These are phyloP conservation scores for Fusarium pseudonygamai DNA, from an alignment of 2,329 filamentous ascomycete species.

Conservation along the genomic window DNA sequence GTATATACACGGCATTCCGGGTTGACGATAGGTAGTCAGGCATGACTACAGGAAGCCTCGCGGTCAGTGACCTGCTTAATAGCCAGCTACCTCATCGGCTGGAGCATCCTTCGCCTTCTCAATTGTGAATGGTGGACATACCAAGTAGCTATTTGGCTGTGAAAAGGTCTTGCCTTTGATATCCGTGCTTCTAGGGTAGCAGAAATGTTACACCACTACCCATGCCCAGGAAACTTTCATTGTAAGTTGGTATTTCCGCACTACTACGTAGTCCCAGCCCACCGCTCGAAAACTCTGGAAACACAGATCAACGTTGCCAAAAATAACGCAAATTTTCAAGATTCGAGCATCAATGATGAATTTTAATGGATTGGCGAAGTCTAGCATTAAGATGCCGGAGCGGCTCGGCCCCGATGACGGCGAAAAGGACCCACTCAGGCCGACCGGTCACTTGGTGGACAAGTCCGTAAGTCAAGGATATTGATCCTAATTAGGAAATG, in stretches of 20 bases:
- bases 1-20: background rate
- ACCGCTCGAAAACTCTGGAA: background rate
- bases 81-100: background rate
- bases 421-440: slow-evolving; percentile 19
- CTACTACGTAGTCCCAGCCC: background rate
- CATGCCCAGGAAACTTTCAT: background rate
- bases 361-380: background rate
- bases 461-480: slow-evolving; percentile 16
- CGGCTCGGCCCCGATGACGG: slow-evolving; percentile 33
- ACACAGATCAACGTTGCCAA: slow-evolving; percentile 11
- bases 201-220: background rate
- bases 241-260: background rate
- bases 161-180: background rate
- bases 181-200: slow-evolving; percentile 16
- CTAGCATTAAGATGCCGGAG: slow-evolving; percentile 10
- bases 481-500: slow-evolving; percentile 19
- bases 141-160: background rate
- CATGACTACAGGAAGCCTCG: background rate
- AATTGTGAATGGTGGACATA: slow-evolving; percentile 14
- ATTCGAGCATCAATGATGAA: background rate
- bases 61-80: background rate
- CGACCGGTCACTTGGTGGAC: slow-evolving; percentile 15
- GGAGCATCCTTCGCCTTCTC: background rate
- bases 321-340: slow-evolving; percentile 19
- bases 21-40: slow-evolving; percentile 1